A percentile compares a stretch with the other conserved stretches of the same genome.
These are phyloP conservation scores for Pulveroboletus sp. DNA, from an alignment of 768 basidiomycete species.

Conservation along the genomic window DNA sequence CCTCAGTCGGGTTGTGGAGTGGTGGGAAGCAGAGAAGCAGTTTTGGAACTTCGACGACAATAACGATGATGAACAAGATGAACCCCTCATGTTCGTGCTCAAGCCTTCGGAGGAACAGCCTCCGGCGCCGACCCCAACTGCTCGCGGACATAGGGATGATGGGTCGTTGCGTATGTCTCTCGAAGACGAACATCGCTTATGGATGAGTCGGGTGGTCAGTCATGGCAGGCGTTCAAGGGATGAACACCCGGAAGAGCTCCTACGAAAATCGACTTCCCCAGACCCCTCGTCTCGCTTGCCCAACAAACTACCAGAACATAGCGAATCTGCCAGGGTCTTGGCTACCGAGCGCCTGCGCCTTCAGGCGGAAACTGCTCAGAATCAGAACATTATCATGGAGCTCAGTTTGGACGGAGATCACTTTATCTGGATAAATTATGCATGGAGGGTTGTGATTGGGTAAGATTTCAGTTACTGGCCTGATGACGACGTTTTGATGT, in stretches of 20 bases:
- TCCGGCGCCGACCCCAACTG: conserved; percentile 37
- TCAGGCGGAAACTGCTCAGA: conserved; percentile 93
- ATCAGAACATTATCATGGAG: conserved; percentile 94
- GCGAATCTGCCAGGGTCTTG: conserved; percentile 76
- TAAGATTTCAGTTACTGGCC: conserved; percentile 35
- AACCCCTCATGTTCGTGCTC: conserved; percentile 89
- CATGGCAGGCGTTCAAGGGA: conserved; percentile 54
- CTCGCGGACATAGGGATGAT: conserved; percentile 30
- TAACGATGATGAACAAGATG: conserved; percentile 83
- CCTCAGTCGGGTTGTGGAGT: conserved; percentile 93
- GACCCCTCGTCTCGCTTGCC: conserved; percentile 33
- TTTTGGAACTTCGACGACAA: conserved; percentile 99
- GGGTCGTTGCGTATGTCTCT: conserved; percentile 34
- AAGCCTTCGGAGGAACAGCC: conserved; percentile 72
- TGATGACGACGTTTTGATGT: conserved; percentile 8
- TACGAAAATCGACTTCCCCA: conserved; percentile 34
- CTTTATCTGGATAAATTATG: conserved; percentile 93
- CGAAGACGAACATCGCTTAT: conserved; percentile 37
- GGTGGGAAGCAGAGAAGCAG: conserved; percentile 99
- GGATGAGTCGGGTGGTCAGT: conserved; percentile 45
- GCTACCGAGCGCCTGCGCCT: conserved; percentile 84
- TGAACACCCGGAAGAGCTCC: conserved; percentile 48
- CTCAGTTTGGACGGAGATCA: conserved; percentile 91
- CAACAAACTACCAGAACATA: conserved; percentile 52
- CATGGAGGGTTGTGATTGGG: conserved; percentile 91